Base-by-base conservation (phyloP, 2,329 filamentous ascomycete species). In the Remersonia thermophila region DNA sequence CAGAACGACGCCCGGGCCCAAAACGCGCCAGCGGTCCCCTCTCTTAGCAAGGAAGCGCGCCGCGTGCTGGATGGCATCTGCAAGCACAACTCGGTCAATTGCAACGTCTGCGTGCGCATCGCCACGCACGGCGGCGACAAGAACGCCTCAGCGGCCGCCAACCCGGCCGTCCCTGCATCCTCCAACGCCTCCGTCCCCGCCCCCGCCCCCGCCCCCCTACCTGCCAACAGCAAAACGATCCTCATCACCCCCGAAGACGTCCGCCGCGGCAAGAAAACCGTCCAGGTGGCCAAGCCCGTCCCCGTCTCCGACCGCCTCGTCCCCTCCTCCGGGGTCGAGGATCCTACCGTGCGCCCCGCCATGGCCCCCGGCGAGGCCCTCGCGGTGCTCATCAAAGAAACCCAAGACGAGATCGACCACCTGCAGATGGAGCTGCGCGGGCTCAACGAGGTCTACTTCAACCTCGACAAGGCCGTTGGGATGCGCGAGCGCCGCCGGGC, bases 361-460 rank as follows among this genome's bases (percentile, higher is more conserved):
- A 78, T 83, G 51, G 62, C 74, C 1, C 84, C 84, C 0, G 75
- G 71, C 4, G 60, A 78, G 30, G 84, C 85, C 8, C 71, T 94
- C 16, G 80, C 82, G 7, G 73, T 78, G n/a, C 82, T 93, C 15
- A 78, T 93, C 55, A 91, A 93, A 58, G 71, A 77, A 7, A 63
- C 93, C 3, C 69, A 83, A 47, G 84, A 93, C 53, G 86, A 94
- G 55, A 70, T 87, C 30, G 68, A 70, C 10, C 83, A 93, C 53
- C 60, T 93, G 36, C 80, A 83, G 56, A 67, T 80, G 46, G 69
- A 80, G 49, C 69, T 67, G 25, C 69, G 74, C 39, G 73, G 80
- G 48, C 65, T 64, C 3, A 59, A 69, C 27, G 44, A 47, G 9
- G 32, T 39, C 5, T 84, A 85, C 56, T 75, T 76, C 45, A 63